Conservation (phyloP, 345 rosid species). For the Populus deltoides region DNA sequence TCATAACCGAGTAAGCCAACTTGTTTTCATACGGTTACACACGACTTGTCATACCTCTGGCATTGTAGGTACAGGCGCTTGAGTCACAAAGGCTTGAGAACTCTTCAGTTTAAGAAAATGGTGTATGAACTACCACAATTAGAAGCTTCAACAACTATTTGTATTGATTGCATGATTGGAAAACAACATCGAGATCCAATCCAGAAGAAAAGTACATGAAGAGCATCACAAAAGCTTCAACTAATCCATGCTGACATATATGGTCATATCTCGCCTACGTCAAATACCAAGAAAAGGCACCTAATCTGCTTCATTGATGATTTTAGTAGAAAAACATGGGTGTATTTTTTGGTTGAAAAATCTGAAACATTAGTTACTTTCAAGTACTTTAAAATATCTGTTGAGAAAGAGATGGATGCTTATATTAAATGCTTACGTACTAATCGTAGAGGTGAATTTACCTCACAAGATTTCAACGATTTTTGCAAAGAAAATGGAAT, state of each 20-base stretch:
- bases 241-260: slow-evolving; percentile 6
- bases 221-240: neutral
- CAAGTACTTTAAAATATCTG: too few species aligned
- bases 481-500: too few species aligned
- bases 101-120: neutral
- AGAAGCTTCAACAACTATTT: neutral
- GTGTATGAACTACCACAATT: neutral
- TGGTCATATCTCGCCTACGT: neutral
- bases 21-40: too few species aligned
- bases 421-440: too few species aligned
- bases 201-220: slow-evolving; percentile 5
- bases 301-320: neutral
- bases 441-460: too few species aligned
- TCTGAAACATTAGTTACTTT: too few species aligned
- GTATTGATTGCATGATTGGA: neutral
- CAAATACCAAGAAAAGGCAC: slow-evolving; percentile 1
- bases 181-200: neutral
- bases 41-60: neutral
- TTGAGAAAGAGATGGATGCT: too few species aligned
- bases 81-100: neutral
- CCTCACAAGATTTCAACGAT: too few species aligned
- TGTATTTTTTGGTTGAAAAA: too few species aligned
- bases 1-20: too few species aligned
- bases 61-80: neutral
- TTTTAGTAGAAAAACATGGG: neutral